A percentile compares a stretch with the other conserved stretches of the same genome.
Evolutionary conservation across 1,139 yeast species (phyloP).

Genomic region (Pneumocystis murina): DNA sequence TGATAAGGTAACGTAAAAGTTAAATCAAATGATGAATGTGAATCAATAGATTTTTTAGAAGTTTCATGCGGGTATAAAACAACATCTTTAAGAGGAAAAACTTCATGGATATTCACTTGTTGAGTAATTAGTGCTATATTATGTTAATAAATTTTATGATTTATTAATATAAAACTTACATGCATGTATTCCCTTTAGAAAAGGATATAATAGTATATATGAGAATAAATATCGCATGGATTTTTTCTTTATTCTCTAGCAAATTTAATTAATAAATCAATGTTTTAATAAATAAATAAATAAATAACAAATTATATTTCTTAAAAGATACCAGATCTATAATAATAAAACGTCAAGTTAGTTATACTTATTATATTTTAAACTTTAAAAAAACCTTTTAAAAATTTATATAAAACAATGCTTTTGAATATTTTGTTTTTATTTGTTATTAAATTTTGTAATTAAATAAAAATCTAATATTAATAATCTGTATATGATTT

Average conservation of each 20-base stretch:
- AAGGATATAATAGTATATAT: neutral
- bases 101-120: neutral
- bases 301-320: neutral
- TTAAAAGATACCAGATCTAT: neutral
- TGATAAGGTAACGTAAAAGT: neutral
- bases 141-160: neutral
- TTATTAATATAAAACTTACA: neutral
- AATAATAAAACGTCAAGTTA: neutral
- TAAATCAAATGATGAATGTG: neutral
- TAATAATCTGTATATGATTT: too few relatives aligned
- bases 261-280: neutral
- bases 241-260: too few relatives aligned
- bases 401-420: too few relatives aligned
- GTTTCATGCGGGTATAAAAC: neutral
- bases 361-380: neutral
- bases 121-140: neutral
- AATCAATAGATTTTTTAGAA: neutral
- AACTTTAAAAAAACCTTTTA: neutral
- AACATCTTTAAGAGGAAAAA: neutral
- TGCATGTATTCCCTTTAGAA: neutral
- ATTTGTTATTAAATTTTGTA: too few relatives aligned
- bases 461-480: too few relatives aligned
- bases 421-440: too few relatives aligned
- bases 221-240: neutral
- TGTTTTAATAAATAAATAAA: neutral